These are phyloP conservation scores for Fusarium foetens DNA, from an alignment of 2,329 filamentous ascomycete species.

Conservation along the genomic window DNA sequence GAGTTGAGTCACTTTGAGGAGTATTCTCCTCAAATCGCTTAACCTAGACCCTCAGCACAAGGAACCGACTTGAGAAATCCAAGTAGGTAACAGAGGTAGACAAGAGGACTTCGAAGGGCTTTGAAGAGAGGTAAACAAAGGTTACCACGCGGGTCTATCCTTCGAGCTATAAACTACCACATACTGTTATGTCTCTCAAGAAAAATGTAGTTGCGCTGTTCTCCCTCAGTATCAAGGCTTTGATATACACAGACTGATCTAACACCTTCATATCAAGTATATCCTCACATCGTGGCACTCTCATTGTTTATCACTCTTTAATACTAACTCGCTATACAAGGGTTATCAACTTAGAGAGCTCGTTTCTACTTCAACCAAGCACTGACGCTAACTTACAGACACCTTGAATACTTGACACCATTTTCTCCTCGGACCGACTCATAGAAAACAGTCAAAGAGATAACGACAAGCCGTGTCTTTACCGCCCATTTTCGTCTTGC, in stretches of 20 bases:
- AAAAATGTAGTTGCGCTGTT: fast-evolving
- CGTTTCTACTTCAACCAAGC: too few species aligned
- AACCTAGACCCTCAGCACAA: not conserved
- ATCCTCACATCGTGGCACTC: fast-evolving
- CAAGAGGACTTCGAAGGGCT: not conserved
- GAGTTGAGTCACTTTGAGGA: too few species aligned
- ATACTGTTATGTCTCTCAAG: not conserved
- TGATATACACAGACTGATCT: not conserved
- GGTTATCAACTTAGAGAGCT: too few species aligned
- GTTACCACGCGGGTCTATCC: fast-evolving
- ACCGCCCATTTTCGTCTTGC: not conserved
- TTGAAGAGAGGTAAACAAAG: not conserved
- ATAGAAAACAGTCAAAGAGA: not conserved
- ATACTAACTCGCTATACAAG: fast-evolving
- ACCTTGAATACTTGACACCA: not conserved
- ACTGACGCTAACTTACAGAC: not conserved
- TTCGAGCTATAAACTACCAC: not conserved
- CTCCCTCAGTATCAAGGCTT: fast-evolving
- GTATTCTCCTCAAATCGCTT: not conserved
- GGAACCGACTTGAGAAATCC: not conserved
- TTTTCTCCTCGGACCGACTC: not conserved
- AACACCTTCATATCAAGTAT: too few species aligned
- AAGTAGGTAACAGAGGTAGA: too few species aligned
- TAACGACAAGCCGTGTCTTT: not conserved
- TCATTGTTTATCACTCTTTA: fast-evolving